Percentiles rank a stretch among this genome's conserved stretches.
Evolutionary conservation across 805 yeast species (phyloP).

Genomic region (Millerozyma miso): DNA sequence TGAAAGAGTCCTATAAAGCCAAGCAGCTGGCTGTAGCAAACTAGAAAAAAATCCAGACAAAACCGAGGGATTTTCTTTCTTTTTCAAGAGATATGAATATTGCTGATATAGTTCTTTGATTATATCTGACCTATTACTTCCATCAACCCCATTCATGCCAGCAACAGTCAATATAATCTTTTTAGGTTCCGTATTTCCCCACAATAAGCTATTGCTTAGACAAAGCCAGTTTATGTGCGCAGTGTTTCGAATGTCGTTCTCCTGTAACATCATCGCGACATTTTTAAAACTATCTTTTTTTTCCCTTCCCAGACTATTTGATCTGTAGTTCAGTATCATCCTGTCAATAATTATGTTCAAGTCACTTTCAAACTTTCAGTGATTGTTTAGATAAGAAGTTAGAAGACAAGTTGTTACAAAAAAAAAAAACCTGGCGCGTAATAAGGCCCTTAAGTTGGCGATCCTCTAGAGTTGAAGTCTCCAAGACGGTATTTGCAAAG

Average conservation of each 20-base stretch:
- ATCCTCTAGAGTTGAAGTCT: not conserved
- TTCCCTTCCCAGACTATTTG: not conserved
- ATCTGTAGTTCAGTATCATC: not conserved
- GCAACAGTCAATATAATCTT: not conserved
- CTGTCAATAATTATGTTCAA: not conserved
- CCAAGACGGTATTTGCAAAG: not conserved
- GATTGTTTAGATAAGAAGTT: not conserved
- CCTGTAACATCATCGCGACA: not conserved
- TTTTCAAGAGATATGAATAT: conserved; percentile 3
- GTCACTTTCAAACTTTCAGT: not conserved
- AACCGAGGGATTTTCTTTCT: not conserved
- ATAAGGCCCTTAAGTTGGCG: not conserved
- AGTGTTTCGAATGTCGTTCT: not conserved
- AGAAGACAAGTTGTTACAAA: not conserved
- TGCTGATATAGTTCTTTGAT: conserved; percentile 6
- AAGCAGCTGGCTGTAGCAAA: conserved; percentile 14
- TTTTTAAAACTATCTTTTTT: not conserved
- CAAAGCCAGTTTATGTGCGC: not conserved
- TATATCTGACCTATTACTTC: conserved; percentile 3
- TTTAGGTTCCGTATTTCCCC: not conserved
- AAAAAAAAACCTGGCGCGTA: not conserved
- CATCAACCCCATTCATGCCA: not conserved
- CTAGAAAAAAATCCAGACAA: conserved; percentile 1
- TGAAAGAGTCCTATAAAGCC: conserved; percentile 17
- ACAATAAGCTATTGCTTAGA: not conserved